A percentile compares a stretch with the other conserved stretches of the same genome.
Conservation (phyloP, 1,139 yeast genomes). For the Geotrichum histeridarum region DNA sequence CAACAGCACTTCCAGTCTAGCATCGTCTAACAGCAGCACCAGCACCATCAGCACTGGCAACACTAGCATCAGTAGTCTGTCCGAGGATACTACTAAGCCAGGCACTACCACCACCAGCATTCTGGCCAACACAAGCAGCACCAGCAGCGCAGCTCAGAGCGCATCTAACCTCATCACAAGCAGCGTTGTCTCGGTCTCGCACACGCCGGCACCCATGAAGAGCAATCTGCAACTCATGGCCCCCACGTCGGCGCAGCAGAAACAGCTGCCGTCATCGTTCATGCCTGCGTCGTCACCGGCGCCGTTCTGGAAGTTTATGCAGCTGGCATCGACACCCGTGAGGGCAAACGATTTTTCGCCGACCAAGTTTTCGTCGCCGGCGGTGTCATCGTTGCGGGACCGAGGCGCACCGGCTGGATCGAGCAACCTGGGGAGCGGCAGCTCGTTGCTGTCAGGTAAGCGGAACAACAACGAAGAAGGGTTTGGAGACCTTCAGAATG, state of each 20-base stretch:
- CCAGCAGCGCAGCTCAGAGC: neutral
- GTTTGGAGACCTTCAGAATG: constrained; percentile 44
- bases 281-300: constrained; percentile 42
- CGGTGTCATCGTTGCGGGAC: constrained; percentile 23
- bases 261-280: constrained; percentile 39
- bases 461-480: constrained; percentile 30
- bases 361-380: constrained; percentile 34
- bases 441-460: constrained; percentile 12
- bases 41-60: constrained; percentile 7
- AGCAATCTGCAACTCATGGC: constrained; percentile 37
- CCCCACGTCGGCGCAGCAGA: constrained; percentile 41
- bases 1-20: constrained; percentile 1
- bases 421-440: constrained; percentile 1
- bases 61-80: neutral
- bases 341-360: constrained; percentile 31
- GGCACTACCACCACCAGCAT: neutral
- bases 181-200: constrained; percentile 14
- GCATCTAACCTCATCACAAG: neutral
- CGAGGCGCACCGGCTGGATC: neutral
- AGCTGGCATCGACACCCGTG: constrained; percentile 38
- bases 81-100: neutral
- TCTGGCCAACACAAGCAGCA: neutral
- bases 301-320: constrained; percentile 43
- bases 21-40: constrained; percentile 13
- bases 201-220: constrained; percentile 29